phyloP scores from a whole-genome alignment of 2,329 filamentous ascomycete genomes.

The Ploettnerulaceae sp. region DNA sequence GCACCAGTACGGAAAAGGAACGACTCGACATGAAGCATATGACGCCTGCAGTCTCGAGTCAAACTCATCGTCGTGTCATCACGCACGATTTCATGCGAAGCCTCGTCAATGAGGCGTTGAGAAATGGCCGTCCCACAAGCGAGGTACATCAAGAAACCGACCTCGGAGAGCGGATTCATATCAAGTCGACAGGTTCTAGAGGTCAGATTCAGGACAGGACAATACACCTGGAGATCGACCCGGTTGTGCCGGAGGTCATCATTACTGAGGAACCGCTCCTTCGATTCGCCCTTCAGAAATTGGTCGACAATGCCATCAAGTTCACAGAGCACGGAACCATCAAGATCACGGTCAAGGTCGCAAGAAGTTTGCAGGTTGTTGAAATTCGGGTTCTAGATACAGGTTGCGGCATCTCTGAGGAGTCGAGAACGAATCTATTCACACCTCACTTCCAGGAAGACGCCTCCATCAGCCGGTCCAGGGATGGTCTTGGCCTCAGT shows the following conservation, averaged over 20 bases:
- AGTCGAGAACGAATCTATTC: conserved; percentile 62
- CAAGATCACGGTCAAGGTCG: conserved; percentile 52
- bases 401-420: conserved; percentile 62
- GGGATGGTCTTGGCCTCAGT: conserved; percentile 64
- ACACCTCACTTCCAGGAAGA: conserved; percentile 67
- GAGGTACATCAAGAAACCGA: conserved; percentile 26
- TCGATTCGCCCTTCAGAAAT: conserved; percentile 37
- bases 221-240: conserved; percentile 38
- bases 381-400: conserved; percentile 61
- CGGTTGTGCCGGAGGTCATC: conserved; percentile 47
- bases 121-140: conserved; percentile 25
- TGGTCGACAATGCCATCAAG: conserved; percentile 62
- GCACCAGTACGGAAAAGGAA: background rate
- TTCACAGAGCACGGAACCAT: conserved; percentile 64
- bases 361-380: conserved; percentile 47
- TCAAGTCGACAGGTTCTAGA: conserved; percentile 25
- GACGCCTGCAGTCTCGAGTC: conserved; percentile 16
- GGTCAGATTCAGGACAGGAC: conserved; percentile 28
- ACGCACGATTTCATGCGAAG: conserved; percentile 30
- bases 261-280: conserved; percentile 46
- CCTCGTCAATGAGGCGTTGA: conserved; percentile 28
- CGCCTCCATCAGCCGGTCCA: conserved; percentile 60
- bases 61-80: conserved; percentile 25
- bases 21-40: background rate
- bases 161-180: conserved; percentile 28